phyloP scores from a whole-genome alignment of 495 filamentous ascomycete species.

The Podospora appendiculata region DNA sequence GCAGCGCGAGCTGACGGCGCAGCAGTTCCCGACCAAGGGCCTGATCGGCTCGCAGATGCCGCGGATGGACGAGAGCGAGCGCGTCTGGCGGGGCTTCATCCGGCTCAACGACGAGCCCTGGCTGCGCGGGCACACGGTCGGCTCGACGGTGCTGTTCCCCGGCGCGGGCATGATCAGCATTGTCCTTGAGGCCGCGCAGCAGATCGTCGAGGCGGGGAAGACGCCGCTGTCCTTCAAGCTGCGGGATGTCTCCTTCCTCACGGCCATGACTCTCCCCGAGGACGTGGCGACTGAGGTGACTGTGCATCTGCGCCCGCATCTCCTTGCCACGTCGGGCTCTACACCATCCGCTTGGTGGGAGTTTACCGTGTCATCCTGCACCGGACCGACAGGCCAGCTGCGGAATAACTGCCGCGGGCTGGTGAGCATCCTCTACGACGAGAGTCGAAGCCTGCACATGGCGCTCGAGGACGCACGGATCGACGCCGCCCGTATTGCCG shows the following conservation, averaged over 20 bases:
- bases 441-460: neutral
- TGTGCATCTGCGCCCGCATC: neutral
- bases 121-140: constrained; percentile 33
- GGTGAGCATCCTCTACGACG: neutral
- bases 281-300: neutral
- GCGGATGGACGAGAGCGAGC: constrained; percentile 9
- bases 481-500: neutral
- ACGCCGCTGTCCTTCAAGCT: constrained; percentile 13
- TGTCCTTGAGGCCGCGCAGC: constrained; percentile 30
- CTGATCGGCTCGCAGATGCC: constrained; percentile 7
- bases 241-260: constrained; percentile 17
- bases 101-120: constrained; percentile 22
- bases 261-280: constrained; percentile 11
- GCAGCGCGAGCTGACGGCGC: neutral
- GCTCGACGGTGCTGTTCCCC: constrained; percentile 14
- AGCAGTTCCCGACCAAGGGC: constrained; percentile 1
- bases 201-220: neutral
- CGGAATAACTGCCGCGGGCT: neutral
- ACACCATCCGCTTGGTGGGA: neutral
- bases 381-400: neutral
- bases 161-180: constrained; percentile 8
- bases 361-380: neutral
- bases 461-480: neutral
- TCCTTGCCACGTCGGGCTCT: neutral
- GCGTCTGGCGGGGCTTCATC: constrained; percentile 36